Evolutionary conservation across 768 basidiomycete genomes (phyloP), one percentile per base, ranked within the genome.

Genomic region (Calvatia gigantea): DNA sequence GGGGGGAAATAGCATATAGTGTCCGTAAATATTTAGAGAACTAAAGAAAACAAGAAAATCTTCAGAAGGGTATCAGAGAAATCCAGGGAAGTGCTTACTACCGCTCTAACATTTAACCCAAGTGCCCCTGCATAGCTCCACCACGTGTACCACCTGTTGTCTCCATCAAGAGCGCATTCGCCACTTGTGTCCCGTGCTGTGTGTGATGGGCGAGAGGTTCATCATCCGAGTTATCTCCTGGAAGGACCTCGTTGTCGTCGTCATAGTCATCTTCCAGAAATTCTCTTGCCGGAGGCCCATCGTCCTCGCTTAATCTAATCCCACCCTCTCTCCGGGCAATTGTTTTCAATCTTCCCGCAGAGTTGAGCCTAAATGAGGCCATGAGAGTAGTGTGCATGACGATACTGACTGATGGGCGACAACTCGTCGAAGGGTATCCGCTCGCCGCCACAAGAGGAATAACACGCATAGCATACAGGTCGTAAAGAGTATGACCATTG

Each of bases 221-320:
- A 41, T 65, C 63, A 38, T 65, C 65, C 19, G 64, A 64, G 43
- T 64, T 64, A 47, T 61, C 49, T 35, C 47, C 57, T 31, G 54
- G 46, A 7, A 67, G 51, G 19, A 61, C 62, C 39, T 70, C 70
- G 28, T 75, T 68, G 48, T 61, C 61, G 31, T 76, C 79, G 11
- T 80, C 84, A 43, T 84, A 83, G 44, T 81, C 77, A 29, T 81
- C 82, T 33, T 75, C 78, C 45, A 89, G 61, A 58, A 88, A 88
- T 51, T 84, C 83, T 14, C 74, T 72, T n/a, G 85, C 78, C n/a
- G 86, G 76, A 11, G 87, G 87, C 0, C 85, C 84, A 51, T 88
- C 85, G 60, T 89, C 87, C 62, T 81, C 76, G 44, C 85, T 87
- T 19, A 89, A 74, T 7, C 87, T 79, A 52, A 89, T 86, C 5